A percentile compares a stretch with the other conserved stretches of the same genome.
Conservation (phyloP, 192 early-diverging fungal species). For the Kappamyces sp. region DNA sequence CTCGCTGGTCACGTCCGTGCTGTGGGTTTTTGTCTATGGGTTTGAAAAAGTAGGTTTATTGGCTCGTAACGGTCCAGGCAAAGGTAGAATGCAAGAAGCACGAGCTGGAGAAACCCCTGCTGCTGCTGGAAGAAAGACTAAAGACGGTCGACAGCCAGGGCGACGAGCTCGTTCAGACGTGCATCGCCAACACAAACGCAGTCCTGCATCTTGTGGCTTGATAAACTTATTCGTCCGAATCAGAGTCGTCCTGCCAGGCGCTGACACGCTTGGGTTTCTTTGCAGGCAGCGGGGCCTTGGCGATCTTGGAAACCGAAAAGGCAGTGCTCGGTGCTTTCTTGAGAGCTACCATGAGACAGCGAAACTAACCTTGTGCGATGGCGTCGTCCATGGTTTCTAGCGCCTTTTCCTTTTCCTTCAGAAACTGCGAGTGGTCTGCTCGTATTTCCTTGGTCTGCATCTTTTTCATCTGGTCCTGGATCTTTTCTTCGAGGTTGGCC, state of each 20-base stretch:
- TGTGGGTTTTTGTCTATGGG: constrained; percentile 28
- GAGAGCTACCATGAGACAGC: background rate
- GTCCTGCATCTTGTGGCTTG: too few relatives aligned
- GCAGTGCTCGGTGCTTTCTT: too few relatives aligned
- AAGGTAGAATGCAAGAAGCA: constrained; percentile 22
- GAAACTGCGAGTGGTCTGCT: constrained; percentile 79
- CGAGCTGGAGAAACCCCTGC: background rate
- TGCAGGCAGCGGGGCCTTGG: too few relatives aligned
- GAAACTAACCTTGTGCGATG: constrained; percentile 22
- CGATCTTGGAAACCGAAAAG: too few relatives aligned
- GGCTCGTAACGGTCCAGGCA: background rate
- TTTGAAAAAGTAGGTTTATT: constrained; percentile 33
- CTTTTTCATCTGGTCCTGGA: constrained; percentile 69
- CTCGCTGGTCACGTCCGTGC: constrained; percentile 17
- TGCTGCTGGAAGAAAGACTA: background rate
- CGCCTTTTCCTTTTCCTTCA: constrained; percentile 58
- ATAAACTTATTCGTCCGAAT: too few relatives aligned
- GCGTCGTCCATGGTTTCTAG: constrained; percentile 33
- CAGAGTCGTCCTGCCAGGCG: too few relatives aligned
- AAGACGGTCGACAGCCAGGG: too few relatives aligned
- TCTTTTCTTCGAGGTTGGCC: constrained; percentile 65
- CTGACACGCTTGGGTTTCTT: too few relatives aligned
- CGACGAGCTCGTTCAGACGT: too few relatives aligned
- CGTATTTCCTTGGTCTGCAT: constrained; percentile 62
- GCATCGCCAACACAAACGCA: too few relatives aligned